Evolutionary conservation across 2,329 filamentous ascomycete species (phyloP), one percentile per base, ranked within the genome.

Genomic region (Pseudocercospora vitis): DNA sequence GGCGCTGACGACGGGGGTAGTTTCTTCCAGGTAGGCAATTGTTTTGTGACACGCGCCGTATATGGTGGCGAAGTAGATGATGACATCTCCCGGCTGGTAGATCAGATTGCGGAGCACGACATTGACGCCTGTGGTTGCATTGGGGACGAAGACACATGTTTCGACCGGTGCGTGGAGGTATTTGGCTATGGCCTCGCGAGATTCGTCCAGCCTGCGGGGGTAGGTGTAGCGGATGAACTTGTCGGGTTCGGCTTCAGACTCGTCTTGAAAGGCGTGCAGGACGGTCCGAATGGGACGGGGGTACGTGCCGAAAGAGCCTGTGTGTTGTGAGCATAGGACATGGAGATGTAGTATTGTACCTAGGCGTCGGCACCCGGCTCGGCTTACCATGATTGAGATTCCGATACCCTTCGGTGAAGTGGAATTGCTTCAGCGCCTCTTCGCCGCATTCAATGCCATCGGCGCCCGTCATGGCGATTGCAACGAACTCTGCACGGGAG

Each of bases 11-110:
- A 79, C 74, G 0, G 76, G 74, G 1, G 78, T 82, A 1, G 81
- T 84, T 66, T 96, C 91, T n/a, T 80, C 76, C 29, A 94, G 72
- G 52, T 84, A 92, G 35, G 85, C 77, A 14, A 94, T 76, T 0
- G 84, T 84, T 66, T 89, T 90, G 52, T 85, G 86, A 67, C 89
- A 91, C 0, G 83, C 85, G 52, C 84, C 85, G 68, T 96, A 96
- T 48, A 91, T 81, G 33, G 88, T 90, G 31, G 80, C 81, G 67
- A 96, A 95, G 70, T 85, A 86, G 39, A 95, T 64, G 58, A 95
- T 87, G 57, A 87, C 84, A 67, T 96, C 91, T 56, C 86, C 85
- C 0, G 76, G 69, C 31, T 81, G 70, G 78, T 85, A 95, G 1
- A 68, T 66, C 2, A 96, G 71, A 67, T 87, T 91, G 35, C 86